These are phyloP conservation scores for Microdochium nivale DNA, from an alignment of 2,329 filamentous ascomycete species.

Conservation along the genomic window DNA sequence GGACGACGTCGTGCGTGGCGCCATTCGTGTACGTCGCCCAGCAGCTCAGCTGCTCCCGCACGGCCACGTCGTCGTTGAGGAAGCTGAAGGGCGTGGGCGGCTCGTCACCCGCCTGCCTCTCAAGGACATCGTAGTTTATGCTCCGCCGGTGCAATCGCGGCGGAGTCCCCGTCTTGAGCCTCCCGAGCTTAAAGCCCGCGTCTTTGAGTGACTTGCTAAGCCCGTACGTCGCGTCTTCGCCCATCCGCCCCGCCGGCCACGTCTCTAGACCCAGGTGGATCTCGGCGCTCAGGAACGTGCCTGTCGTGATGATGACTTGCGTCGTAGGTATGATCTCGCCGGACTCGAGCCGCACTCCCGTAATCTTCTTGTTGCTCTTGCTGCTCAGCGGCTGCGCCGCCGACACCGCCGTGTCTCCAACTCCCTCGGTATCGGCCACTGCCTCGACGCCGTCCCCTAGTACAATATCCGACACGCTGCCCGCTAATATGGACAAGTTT, in stretches of 20 bases:
- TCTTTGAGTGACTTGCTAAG: conserved; percentile 83
- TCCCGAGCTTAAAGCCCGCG: conserved; percentile 81
- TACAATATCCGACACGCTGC: conserved; percentile 88
- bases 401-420: too few species aligned
- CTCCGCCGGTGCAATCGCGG: conserved; percentile 74
- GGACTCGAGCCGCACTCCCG: conserved; percentile 77
- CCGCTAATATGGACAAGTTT: conserved; percentile 72
- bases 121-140: conserved; percentile 68
- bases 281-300: conserved; percentile 90
- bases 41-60: conserved; percentile 77
- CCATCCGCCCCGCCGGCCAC: conserved; percentile 84
- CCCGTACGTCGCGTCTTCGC: conserved; percentile 86
- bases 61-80: conserved; percentile 68
- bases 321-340: conserved; percentile 74
- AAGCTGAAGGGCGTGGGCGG: conserved; percentile 89
- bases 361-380: too few species aligned
- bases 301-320: conserved; percentile 88
- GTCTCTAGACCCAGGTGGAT: conserved; percentile 87
- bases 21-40: conserved; percentile 83
- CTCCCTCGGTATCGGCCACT: too few species aligned
- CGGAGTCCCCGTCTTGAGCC: conserved; percentile 92
- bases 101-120: conserved; percentile 72
- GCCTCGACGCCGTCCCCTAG: conserved; percentile 48
- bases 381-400: conserved; percentile 51
- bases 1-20: conserved; percentile 72